Percentiles rank a stretch among this genome's conserved stretches.
Evolutionary conservation across 2,329 filamentous ascomycete genomes (phyloP).

Genomic region (Periconia sp.): DNA sequence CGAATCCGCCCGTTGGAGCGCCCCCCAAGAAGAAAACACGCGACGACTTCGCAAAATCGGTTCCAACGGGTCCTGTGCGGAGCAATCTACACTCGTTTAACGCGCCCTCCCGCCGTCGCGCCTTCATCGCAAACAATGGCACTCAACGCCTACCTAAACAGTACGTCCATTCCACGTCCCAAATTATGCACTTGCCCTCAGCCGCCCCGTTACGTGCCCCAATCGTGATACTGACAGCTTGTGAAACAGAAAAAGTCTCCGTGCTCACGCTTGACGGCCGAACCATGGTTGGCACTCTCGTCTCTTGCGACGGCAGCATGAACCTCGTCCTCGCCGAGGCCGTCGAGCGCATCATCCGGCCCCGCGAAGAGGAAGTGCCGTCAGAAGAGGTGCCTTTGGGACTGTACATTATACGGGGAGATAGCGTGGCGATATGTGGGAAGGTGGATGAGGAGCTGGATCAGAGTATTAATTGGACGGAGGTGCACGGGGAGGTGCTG

Average conservation of each 20-base stretch:
- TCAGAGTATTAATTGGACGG: conserved; percentile 87
- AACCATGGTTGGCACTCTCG: conserved; percentile 75
- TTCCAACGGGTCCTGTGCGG: too few relatives aligned
- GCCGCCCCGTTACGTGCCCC: background rate
- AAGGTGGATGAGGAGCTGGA: conserved; percentile 90
- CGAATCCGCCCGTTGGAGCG: too few relatives aligned
- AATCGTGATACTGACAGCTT: conserved; percentile 14
- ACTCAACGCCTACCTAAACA: conserved; percentile 52
- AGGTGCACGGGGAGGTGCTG: conserved; percentile 84
- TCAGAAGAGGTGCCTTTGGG: conserved; percentile 84
- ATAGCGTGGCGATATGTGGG: conserved; percentile 91
- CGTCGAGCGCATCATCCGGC: conserved; percentile 87
- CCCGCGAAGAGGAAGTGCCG: conserved; percentile 79
- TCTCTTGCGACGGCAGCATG: conserved; percentile 88
- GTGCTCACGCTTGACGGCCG: conserved; percentile 92
- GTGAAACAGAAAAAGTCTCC: conserved; percentile 82
- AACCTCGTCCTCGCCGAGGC: conserved; percentile 88
- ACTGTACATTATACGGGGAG: conserved; percentile 88
- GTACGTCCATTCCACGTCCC: conserved; percentile 25
- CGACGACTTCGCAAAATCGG: too few relatives aligned
- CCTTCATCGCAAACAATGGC: too few relatives aligned
- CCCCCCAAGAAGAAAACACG: too few relatives aligned
- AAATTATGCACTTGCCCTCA: background rate
- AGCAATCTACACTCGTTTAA: too few relatives aligned
- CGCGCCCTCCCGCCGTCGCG: too few relatives aligned